Percentiles rank a stretch among this genome's conserved stretches.
phyloP scores from a whole-genome alignment of 768 basidiomycete genomes.

The Termitomyces sp. region DNA sequence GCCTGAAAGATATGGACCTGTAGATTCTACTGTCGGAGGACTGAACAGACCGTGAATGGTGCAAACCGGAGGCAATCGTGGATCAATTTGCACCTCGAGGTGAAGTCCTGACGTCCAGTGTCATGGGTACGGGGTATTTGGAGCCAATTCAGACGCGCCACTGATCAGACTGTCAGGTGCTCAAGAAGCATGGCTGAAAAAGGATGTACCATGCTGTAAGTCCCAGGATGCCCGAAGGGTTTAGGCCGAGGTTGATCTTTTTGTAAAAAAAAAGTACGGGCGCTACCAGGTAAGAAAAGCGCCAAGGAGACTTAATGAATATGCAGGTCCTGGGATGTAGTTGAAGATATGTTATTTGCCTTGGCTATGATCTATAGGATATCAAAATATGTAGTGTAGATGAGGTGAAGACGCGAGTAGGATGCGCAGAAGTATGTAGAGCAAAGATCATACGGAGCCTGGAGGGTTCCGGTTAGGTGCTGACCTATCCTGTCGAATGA shows the following conservation, averaged over 20 bases:
- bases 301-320: no score
- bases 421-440: not conserved
- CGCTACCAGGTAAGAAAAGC: no score
- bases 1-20: not conserved
- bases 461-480: not conserved
- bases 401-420: not conserved
- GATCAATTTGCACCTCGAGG: not conserved
- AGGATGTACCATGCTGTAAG: not conserved
- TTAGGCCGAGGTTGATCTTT: not conserved
- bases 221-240: not conserved
- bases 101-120: not conserved
- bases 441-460: not conserved
- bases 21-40: not conserved
- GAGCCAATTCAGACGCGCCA: not conserved
- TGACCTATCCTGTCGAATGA: constrained; percentile 7
- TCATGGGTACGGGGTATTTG: not conserved
- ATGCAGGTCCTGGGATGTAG: no score
- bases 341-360: not conserved
- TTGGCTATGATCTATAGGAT: not conserved
- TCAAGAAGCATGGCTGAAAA: not conserved
- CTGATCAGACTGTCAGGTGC: not conserved
- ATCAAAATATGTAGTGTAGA: not conserved
- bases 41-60: not conserved
- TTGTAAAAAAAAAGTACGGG: not conserved
- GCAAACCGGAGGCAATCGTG: not conserved